Evolutionary conservation across 805 yeast genomes (phyloP).

Genomic region (Barnettozyma vustinii): DNA sequence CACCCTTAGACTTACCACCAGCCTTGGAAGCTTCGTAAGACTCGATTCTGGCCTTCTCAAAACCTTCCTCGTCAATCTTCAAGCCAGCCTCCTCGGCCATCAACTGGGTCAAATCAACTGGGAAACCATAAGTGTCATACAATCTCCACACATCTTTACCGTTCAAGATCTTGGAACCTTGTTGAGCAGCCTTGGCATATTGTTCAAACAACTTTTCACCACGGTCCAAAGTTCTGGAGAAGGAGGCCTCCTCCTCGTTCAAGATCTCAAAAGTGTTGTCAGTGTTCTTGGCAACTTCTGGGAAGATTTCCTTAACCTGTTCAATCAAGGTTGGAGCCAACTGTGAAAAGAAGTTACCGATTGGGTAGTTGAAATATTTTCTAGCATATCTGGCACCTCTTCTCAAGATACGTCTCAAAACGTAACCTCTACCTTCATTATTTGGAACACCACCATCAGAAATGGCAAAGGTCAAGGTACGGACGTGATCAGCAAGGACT

Average conservation of each 20-base stretch:
- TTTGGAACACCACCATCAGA: conserved; percentile 99
- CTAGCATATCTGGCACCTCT: conserved; percentile 97
- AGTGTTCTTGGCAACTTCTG: conserved; percentile 74
- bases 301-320: conserved; percentile 85
- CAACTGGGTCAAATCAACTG: conserved; percentile 93
- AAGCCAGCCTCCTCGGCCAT: conserved; percentile 99
- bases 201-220: conserved; percentile 96
- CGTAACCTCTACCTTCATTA: conserved; percentile 98
- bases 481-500: conserved; percentile 96
- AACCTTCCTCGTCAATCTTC: conserved; percentile 86
- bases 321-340: conserved; percentile 90
- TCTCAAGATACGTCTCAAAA: conserved; percentile 91
- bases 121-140: conserved; percentile 98
- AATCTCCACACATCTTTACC: conserved; percentile 98
- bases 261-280: conserved; percentile 80
- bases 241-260: conserved; percentile 93
- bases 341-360: conserved; percentile 88
- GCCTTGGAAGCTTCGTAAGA: conserved; percentile 96
- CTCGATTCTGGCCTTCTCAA: conserved; percentile 83
- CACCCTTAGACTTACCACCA: conserved; percentile 57
- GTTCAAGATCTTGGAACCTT: conserved; percentile 66
- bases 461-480: conserved; percentile 92
- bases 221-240: conserved; percentile 92
- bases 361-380: conserved; percentile 92
- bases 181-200: conserved; percentile 79